Evolutionary conservation across 2,329 filamentous ascomycete species (phyloP).

Genomic region (Fusarium circinatum): DNA sequence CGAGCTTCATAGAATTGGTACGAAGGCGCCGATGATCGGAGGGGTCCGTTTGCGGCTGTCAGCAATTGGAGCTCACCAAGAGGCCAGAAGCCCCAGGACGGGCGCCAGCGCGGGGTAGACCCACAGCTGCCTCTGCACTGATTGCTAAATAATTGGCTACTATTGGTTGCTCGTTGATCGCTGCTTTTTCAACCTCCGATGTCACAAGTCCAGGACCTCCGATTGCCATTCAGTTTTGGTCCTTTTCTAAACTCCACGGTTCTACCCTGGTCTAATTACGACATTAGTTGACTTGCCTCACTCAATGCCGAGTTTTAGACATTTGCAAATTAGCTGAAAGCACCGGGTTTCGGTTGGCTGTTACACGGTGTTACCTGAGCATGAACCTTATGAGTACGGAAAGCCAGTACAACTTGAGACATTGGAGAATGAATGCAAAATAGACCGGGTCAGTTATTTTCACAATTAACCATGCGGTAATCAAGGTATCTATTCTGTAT

Average conservation of each 20-base stretch:
- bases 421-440: not conserved
- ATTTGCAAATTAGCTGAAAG: slow-evolving; percentile 2
- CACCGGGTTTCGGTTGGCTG: not conserved
- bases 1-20: slow-evolving; percentile 42
- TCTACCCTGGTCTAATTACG: slow-evolving; percentile 31
- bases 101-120: slow-evolving; percentile 45
- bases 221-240: slow-evolving; percentile 15
- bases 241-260: slow-evolving; percentile 4
- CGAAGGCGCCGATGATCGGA: slow-evolving; percentile 46
- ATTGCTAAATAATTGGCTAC: slow-evolving; percentile 43
- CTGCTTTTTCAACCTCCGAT: slow-evolving; percentile 43
- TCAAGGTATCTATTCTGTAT: not conserved
- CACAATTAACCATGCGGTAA: not conserved
- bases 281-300: slow-evolving; percentile 5
- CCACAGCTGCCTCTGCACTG: slow-evolving; percentile 38
- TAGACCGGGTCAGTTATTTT: too few species aligned
- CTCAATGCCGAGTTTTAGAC: slow-evolving; percentile 5
- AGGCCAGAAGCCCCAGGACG: slow-evolving; percentile 33
- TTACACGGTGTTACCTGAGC: not conserved
- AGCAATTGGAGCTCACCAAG: slow-evolving; percentile 42
- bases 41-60: slow-evolving; percentile 34
- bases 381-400: not conserved
- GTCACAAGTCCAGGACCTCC: slow-evolving; percentile 20
- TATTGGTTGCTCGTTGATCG: slow-evolving; percentile 41
- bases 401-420: not conserved